phyloP scores from a whole-genome alignment of 2,329 filamentous ascomycete species.

The Fusarium sublunatum region DNA sequence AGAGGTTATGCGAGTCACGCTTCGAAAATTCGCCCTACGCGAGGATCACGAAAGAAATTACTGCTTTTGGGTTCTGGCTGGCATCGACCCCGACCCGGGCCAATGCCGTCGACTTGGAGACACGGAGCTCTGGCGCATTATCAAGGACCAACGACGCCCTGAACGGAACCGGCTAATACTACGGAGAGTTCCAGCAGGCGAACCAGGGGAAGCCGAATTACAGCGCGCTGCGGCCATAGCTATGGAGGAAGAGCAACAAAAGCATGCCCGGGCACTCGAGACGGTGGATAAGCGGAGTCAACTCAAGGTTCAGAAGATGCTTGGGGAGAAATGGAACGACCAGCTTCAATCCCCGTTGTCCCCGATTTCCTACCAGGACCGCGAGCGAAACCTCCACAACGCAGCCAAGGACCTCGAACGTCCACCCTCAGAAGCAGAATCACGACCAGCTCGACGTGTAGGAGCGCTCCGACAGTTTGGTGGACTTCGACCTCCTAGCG shows the following conservation, averaged over 20 bases:
- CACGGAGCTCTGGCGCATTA: constrained; percentile 88
- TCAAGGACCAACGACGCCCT: constrained; percentile 84
- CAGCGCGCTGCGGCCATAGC: constrained; percentile 90
- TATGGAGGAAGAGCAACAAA: constrained; percentile 83
- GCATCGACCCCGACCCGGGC: constrained; percentile 82
- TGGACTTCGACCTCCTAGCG: constrained; percentile 91
- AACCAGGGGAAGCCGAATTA: constrained; percentile 88
- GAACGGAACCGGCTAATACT: constrained; percentile 93
- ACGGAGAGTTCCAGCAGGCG: constrained; percentile 89
- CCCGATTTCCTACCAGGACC: constrained; percentile 77
- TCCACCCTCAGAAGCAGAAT: constrained; percentile 61
- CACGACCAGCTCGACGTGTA: constrained; percentile 60
- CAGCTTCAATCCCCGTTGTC: constrained; percentile 86
- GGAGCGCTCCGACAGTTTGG: constrained; percentile 81
- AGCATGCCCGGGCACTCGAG: constrained; percentile 72
- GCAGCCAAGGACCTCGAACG: constrained; percentile 69
- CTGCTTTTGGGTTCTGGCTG: constrained; percentile 94
- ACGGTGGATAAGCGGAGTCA: constrained; percentile 80
- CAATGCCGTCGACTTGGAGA: constrained; percentile 87
- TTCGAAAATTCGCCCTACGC: constrained; percentile 87
- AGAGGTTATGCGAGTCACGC: constrained; percentile 88
- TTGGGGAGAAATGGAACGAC: constrained; percentile 87
- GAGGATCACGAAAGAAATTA: constrained; percentile 95
- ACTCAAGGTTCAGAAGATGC: constrained; percentile 87
- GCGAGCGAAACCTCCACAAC: constrained; percentile 74